Evolutionary conservation across 352 stramenopile species (phyloP), one percentile per base, ranked within the genome.

Genomic region (Phytopythium chamaehyphon): DNA sequence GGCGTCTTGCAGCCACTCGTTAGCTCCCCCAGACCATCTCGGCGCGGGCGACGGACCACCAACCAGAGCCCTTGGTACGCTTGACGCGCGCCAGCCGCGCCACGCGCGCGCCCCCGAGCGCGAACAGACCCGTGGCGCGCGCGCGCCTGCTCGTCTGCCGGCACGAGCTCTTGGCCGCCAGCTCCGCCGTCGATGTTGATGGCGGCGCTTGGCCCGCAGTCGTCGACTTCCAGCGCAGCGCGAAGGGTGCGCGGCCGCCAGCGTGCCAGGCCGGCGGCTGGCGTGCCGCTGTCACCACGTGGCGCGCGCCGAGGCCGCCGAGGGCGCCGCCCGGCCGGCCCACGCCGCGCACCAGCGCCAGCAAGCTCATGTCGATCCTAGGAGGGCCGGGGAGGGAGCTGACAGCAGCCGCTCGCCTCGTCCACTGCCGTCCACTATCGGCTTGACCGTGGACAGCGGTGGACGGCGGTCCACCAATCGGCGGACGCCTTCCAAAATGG

Each of bases 31-130:
- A 6, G n/a, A 24, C 9, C 21, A 2, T 0, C 10, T 31, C 59
- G 66, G 18, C 28, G 51, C 35, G 1, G 28, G 26, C 38, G 24
- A 16, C n/a, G 23, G 23, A 37, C 15, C 44, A 46, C 22, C 31
- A 43, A 46, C 9, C 40, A 52, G 37, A 47, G 16, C 54, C 51
- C 35, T 71, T 61, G 42, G 21, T 61, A 49, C 71, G 40, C 58
- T 67, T 67, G 12, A 73, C 16, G 19, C 57, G 63, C 43, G 73
- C 52, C 42, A 73, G 38, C 6, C 51, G 48, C 14, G 69, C 48
- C 33, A 73, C 46, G 24, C 69, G 64, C n/a, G 57, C 52, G 14
- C 56, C 61, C 18, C 67, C 61, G 8, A 70, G 36, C 21, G 61
- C 18, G 48, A 73, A 14, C 31, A 47, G 14, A 44, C 51, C 8